These are phyloP conservation scores for Mortierella antarctica DNA, from an alignment of 192 early-diverging fungal genomes.

Conservation along the genomic window DNA sequence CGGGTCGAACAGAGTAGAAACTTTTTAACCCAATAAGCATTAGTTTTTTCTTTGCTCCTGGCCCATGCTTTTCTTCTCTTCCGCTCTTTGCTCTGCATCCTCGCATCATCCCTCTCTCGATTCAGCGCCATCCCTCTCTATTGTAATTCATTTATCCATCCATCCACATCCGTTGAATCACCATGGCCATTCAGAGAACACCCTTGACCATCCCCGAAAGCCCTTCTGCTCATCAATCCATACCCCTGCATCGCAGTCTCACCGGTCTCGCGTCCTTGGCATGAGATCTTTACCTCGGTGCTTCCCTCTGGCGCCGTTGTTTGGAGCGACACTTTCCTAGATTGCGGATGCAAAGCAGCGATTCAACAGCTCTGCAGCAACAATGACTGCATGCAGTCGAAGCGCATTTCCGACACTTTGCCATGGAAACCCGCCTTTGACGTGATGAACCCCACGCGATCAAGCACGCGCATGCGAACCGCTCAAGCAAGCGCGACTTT, in stretches of 20 bases:
- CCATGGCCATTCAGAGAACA: neutral
- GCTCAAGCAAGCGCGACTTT: no score
- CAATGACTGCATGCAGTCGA: no score
- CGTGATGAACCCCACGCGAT: no score
- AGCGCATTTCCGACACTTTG: no score
- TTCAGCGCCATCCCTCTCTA: no score
- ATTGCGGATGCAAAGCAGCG: neutral
- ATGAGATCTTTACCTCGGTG: neutral
- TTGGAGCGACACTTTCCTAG: neutral
- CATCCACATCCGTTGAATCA: neutral
- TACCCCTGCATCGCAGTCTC: neutral
- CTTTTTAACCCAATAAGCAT: neutral
- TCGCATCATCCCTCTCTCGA: no score
- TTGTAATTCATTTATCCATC: neutral
- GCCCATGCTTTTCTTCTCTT: no score
- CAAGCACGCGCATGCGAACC: no score
- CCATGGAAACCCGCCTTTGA: no score
- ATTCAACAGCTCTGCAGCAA: no score
- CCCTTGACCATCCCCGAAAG: no score
- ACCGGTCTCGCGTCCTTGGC: constrained; percentile 3
- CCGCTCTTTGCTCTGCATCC: no score
- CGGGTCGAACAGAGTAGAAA: constrained; percentile 11
- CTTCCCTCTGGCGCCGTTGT: neutral
- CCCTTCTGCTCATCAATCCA: neutral
- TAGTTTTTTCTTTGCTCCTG: neutral